Conservation (phyloP, 768 basidiomycete genomes). For the Kwoniella sp. region DNA sequence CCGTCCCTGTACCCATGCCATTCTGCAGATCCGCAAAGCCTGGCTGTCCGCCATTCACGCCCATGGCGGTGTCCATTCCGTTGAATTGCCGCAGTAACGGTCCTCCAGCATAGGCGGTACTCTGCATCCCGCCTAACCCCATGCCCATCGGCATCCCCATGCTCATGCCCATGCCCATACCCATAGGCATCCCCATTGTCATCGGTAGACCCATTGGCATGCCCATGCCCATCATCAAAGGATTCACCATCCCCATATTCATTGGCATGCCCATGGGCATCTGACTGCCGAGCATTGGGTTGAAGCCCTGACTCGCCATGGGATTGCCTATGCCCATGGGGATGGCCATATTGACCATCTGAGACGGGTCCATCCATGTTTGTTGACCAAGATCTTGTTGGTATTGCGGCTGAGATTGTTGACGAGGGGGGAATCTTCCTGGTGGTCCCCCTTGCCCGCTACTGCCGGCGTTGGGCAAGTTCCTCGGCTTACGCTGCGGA, state of each 20-base stretch:
- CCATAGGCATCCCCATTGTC: conserved; percentile 9
- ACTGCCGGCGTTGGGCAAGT: conserved; percentile 5
- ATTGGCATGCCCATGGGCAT: conserved; percentile 10
- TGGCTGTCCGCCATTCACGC: not conserved
- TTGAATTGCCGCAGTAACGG: too few relatives aligned
- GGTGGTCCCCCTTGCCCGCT: conserved; percentile 17
- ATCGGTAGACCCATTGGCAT: conserved; percentile 16
- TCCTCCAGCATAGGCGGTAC: not conserved
- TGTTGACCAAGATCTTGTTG: too few relatives aligned
- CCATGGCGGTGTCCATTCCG: not conserved
- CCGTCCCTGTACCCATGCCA: conserved; percentile 5
- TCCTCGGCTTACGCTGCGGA: conserved; percentile 51
- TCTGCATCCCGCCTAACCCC: not conserved
- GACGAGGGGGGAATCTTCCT: too few relatives aligned
- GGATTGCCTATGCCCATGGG: too few relatives aligned
- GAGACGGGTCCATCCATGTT: too few relatives aligned
- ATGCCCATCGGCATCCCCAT: not conserved
- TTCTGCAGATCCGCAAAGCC: not conserved
- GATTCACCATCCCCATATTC: conserved; percentile 30
- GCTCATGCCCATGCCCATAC: conserved; percentile 5
- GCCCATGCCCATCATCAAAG: conserved; percentile 24
- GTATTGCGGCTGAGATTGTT: too few relatives aligned
- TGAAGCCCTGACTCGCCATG: conserved; percentile 15
- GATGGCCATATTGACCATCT: too few relatives aligned
- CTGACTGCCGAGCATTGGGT: conserved; percentile 16